These are phyloP conservation scores for Chloroidium sp. DNA, from an alignment of 163 green algal genomes.

Conservation along the genomic window DNA sequence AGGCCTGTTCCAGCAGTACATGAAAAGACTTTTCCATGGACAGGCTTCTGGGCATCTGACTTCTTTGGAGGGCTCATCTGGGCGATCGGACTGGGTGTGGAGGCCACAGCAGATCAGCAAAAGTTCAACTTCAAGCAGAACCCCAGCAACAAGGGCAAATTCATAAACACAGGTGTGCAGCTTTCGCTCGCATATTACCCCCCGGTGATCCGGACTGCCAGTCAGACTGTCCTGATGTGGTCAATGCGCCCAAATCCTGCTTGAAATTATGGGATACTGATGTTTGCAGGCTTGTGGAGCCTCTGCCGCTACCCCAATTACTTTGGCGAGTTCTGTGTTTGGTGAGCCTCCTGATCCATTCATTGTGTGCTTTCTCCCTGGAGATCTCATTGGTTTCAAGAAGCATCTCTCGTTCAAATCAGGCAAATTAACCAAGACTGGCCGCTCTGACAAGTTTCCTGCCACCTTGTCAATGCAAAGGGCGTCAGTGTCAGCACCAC, in stretches of 20 bases:
- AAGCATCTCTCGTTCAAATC: no score
- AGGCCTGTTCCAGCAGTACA: no score
- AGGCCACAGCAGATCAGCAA: slow-evolving; percentile 62
- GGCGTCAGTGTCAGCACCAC: no score
- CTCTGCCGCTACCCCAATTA: slow-evolving; percentile 68
- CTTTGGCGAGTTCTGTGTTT: slow-evolving; percentile 45
- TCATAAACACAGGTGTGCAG: slow-evolving; percentile 58
- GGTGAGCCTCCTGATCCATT: slow-evolving; percentile 31
- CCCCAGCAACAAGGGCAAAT: slow-evolving; percentile 57
- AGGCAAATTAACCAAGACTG: no score
- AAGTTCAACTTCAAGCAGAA: slow-evolving; percentile 62
- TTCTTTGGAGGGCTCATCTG: slow-evolving; percentile 26
- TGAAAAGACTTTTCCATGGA: background rate
- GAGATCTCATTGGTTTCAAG: no score
- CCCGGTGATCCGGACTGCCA: background rate
- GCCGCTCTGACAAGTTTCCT: no score
- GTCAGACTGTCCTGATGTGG: background rate
- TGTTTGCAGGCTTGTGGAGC: slow-evolving; percentile 17
- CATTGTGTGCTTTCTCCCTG: background rate
- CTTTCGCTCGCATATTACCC: background rate
- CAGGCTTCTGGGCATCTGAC: slow-evolving; percentile 16
- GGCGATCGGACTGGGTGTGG: slow-evolving; percentile 26
- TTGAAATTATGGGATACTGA: no score
- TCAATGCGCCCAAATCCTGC: background rate
- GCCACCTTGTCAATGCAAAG: no score